Evolutionary conservation across 768 basidiomycete genomes (phyloP).

Genomic region (Tephrocybe sp.): DNA sequence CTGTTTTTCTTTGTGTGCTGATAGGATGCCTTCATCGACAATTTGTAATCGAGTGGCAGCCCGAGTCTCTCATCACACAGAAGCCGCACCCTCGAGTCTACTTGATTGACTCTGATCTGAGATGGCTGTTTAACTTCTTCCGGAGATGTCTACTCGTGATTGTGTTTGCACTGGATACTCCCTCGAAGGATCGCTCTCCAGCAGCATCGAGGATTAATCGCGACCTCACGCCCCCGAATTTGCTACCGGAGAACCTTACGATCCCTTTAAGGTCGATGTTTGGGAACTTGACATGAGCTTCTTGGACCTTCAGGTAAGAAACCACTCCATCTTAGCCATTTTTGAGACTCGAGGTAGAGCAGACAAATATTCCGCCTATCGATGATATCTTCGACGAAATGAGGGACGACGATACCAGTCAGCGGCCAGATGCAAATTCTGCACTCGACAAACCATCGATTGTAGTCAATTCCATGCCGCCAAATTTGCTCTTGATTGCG

Average conservation of each 20-base stretch:
- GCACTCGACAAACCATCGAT: too few species aligned
- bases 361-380: too few species aligned
- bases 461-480: too few species aligned
- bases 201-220: conserved; percentile 15
- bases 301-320: conserved; percentile 2
- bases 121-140: conserved; percentile 26
- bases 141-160: conserved; percentile 13
- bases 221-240: conserved; percentile 23
- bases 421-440: too few species aligned
- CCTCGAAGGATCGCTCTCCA: conserved; percentile 17
- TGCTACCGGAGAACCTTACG: neutral
- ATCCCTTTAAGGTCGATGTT: conserved; percentile 8
- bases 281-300: conserved; percentile 6
- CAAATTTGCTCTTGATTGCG: too few species aligned
- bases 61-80: conserved; percentile 22
- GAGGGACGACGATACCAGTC: too few species aligned
- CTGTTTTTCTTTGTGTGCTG: too few species aligned
- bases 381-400: too few species aligned
- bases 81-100: conserved; percentile 3
- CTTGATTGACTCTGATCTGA: conserved; percentile 29
- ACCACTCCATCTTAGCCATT: too few species aligned
- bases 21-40: conserved; percentile 30
- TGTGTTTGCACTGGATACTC: conserved; percentile 17
- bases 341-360: too few species aligned
- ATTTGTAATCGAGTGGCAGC: conserved; percentile 30